Base-by-base conservation (phyloP, 257 asterid species). In the Fraxinus quadrangulata region DNA sequence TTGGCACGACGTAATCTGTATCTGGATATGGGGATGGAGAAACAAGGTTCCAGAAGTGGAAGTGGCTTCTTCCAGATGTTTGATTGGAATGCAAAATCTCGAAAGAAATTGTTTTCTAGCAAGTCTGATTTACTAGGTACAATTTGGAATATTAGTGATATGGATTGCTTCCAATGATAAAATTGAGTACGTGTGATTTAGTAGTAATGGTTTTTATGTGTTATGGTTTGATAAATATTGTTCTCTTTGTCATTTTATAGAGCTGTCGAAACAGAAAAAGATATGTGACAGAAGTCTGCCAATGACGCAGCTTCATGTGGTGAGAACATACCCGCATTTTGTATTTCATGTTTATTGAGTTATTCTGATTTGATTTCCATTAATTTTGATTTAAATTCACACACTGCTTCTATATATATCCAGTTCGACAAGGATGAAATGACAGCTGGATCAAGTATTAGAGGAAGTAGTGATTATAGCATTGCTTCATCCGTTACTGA, bases 1-100 rank as follows among this genome's bases (percentile, higher is more conserved):
- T 37, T 69, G 34, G 69, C 73, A 75, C 61, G 69, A 73, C 61
- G 69, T 68, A 40, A 75, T 78, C 65, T 33, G 49, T 12, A 49
- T 77, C 30, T 72, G 56, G 79, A 82, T 47, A 91, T 91, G 97
- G 94, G 96, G 56, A 86, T 83, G 16, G 99, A 95, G 77, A 91
- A 84, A 82, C 90, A 87, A 69, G 84, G 85, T 78, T 85, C 94
- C 33, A 94, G 80, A 81, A 86, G 87, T 47, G 97, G 91, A 75
- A 88, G 97, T 75, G 96, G 97, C 33, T 86, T 95, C 86, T 89
- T 92, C 36, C 98, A 92, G 85, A 85, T 92, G 79, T 95, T 95
- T 75, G 97, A 92, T 82, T 95, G 99, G 99, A 92, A 91, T 74
- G 90, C 91, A 19, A 92, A 92, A 83, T 95, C 99, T 59, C 92